These are phyloP conservation scores for Pseudogymnoascus sp. DNA, from an alignment of 2,329 filamentous ascomycete genomes.

Conservation along the genomic window DNA sequence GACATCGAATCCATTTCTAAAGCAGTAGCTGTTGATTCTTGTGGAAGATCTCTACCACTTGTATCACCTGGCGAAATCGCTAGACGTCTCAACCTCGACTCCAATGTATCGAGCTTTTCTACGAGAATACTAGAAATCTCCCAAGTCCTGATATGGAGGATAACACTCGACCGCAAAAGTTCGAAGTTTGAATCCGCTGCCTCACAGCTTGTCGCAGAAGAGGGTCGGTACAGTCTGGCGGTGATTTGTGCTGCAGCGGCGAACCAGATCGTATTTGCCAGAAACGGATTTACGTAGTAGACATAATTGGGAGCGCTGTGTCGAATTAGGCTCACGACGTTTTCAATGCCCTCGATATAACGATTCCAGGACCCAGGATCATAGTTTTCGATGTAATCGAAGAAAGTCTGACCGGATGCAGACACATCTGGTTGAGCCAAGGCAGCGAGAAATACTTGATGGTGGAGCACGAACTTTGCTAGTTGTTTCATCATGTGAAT, in stretches of 20 bases:
- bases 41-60: not conserved
- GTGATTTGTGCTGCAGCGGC: constrained; percentile 16
- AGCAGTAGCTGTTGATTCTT: not conserved
- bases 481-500: constrained; percentile 18
- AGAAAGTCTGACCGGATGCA: not conserved
- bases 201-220: constrained; percentile 3
- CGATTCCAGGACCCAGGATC: constrained; percentile 13
- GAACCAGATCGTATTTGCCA: constrained; percentile 17
- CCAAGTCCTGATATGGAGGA: not conserved
- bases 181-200: constrained; percentile 16
- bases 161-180: constrained; percentile 12
- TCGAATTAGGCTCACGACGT: constrained; percentile 13
- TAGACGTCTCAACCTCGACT: constrained; percentile 8
- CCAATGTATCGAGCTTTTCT: constrained; percentile 13
- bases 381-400: not conserved
- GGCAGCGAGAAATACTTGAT: constrained; percentile 11
- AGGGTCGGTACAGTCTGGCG: constrained; percentile 4
- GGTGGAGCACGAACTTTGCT: constrained; percentile 16
- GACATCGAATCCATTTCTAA: not conserved
- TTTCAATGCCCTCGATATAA: constrained; percentile 13
- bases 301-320: constrained; percentile 12
- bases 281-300: constrained; percentile 16
- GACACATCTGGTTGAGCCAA: not conserved
- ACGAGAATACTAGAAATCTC: not conserved
- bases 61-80: not conserved